Conservation (phyloP, 441 rosid species). For the Pelargonium australe region DNA sequence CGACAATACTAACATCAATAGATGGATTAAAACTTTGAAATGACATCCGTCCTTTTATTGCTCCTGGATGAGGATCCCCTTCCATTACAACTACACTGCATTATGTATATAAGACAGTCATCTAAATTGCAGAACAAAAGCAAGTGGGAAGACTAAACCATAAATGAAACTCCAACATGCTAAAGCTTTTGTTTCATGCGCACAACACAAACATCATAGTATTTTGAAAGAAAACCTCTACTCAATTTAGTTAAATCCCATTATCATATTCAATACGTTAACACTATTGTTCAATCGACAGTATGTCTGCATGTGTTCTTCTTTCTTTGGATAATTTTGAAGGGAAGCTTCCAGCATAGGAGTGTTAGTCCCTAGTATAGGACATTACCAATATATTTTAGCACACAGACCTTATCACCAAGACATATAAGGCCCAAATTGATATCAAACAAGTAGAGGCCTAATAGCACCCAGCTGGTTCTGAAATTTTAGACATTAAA, state of each 20-base stretch:
- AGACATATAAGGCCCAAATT: too few species aligned
- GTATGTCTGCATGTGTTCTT: too few species aligned
- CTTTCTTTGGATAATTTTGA: not conserved
- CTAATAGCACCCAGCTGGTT: not conserved
- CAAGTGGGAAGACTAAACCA: not conserved
- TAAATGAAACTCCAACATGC: not conserved
- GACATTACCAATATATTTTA: not conserved
- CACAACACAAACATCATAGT: too few species aligned
- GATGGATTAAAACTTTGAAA: slow-evolving; percentile 90
- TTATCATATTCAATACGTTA: too few species aligned
- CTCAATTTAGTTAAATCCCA: too few species aligned
- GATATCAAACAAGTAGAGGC: not conserved
- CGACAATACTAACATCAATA: slow-evolving; percentile 61
- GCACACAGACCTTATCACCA: not conserved
- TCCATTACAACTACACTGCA: slow-evolving; percentile 81
- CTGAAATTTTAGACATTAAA: too few species aligned
- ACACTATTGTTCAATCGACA: too few species aligned
- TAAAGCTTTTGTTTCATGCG: not conserved
- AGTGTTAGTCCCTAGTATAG: not conserved
- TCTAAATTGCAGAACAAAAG: not conserved
- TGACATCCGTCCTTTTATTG: slow-evolving; percentile 75
- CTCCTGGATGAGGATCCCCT: slow-evolving; percentile 89
- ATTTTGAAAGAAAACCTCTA: too few species aligned
- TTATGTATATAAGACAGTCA: slow-evolving; percentile 2
- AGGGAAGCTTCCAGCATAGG: not conserved